Base-by-base conservation (phyloP, 805 yeast genomes). In the Brettanomyces custersianus region DNA sequence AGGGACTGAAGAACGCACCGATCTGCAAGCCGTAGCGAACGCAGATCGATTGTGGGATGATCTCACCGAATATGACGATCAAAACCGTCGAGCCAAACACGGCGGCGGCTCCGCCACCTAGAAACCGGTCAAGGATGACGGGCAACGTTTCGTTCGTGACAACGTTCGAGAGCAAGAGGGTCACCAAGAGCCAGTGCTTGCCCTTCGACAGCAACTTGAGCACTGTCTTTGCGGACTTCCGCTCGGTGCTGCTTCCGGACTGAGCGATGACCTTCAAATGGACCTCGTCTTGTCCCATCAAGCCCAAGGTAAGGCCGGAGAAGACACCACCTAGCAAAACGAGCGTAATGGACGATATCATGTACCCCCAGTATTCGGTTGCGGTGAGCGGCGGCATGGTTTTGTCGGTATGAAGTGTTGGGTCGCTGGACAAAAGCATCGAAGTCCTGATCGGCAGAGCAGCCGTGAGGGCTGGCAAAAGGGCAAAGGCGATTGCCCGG, bases 41-140 rank as follows among this genome's bases (percentile, higher is more conserved):
- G 60, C 94, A 86, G 29, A 87, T 67, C 16, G 92, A 79, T 60
- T 90, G 98, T 2, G 98, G 98, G 42, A 90, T 90, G 48, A 90
- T 83, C 54, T 90, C 98, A 41, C 98, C 98, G 59, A 90, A 90
- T 10, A 90, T 72, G 34, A 90, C 96, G 53, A 90, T 90, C 19
- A 88, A 74, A 3, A 82, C 88, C 0, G 98, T 88, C n/a, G 96
- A 80, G 10, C 87, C 72, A 11, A 87, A 84, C 25, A 90, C 95
- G 1, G 98, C 98, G 11, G 92, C 88, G 82, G 95, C 81, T 2
- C 98, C 98, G 29, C 97, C 97, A 33, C 97, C 97, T 11, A 92
- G 70, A 48, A 90, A 81, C 37, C 94, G 70, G 56, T 90, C 97
- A 40, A 92, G 68, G 17, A 90, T 94, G 47, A 90, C 90, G 1